These are phyloP conservation scores for Ogataea degrootiae DNA, from an alignment of 805 yeast genomes.

Conservation along the genomic window DNA sequence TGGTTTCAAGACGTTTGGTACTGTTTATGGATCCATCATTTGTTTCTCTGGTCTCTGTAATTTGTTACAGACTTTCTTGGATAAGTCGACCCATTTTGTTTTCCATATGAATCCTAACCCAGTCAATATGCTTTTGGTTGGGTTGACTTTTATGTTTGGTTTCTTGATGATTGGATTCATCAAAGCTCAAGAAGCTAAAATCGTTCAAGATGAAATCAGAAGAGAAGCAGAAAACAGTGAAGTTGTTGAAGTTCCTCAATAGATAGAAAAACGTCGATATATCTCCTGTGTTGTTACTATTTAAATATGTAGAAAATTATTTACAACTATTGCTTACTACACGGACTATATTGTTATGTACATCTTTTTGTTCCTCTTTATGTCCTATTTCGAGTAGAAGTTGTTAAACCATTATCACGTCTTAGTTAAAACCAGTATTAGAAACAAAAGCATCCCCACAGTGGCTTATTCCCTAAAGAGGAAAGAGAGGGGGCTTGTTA, in stretches of 20 bases:
- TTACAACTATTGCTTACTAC: too few relatives aligned
- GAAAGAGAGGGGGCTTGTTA: too few relatives aligned
- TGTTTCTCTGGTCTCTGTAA: constrained; percentile 80
- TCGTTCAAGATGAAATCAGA: constrained; percentile 51
- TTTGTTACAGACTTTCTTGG: constrained; percentile 65
- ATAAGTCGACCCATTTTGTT: constrained; percentile 59
- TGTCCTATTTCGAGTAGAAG: too few relatives aligned
- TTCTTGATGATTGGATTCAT: constrained; percentile 39
- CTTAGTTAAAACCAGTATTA: too few relatives aligned
- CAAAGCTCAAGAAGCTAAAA: constrained; percentile 33
- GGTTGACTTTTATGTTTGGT: constrained; percentile 51
- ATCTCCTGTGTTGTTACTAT: not conserved
- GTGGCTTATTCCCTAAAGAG: too few relatives aligned
- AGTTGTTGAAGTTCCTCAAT: constrained; percentile 38
- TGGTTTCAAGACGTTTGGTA: constrained; percentile 89
- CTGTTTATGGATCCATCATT: constrained; percentile 82
- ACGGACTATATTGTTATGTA: too few relatives aligned
- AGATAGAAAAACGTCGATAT: not conserved
- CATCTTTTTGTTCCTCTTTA: too few relatives aligned
- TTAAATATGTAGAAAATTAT: too few relatives aligned
- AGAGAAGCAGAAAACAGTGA: constrained; percentile 61
- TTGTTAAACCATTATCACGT: too few relatives aligned
- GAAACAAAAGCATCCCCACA: too few relatives aligned
- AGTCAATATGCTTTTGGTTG: constrained; percentile 54
- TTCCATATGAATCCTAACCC: constrained; percentile 79